Evolutionary conservation across 2,329 filamentous ascomycete genomes (phyloP), one percentile per base, ranked within the genome.

Genomic region (Calonectria montana): DNA sequence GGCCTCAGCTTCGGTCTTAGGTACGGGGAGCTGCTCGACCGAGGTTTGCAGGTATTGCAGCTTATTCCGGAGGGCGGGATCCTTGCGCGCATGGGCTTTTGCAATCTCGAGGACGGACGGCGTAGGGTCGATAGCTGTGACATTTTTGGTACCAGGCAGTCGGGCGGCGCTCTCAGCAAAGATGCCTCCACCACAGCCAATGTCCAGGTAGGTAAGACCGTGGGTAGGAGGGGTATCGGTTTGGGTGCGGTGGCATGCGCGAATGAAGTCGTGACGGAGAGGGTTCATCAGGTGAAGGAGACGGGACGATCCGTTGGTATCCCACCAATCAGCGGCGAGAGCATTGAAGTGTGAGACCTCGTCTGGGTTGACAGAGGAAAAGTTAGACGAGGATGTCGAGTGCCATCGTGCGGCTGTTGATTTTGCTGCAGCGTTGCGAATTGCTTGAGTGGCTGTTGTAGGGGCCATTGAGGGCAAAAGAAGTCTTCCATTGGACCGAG

Each of bases 261-360:
- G 88, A 82, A 98, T 97, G 85, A 98, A 98, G 84, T 95, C 92
- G 86, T 98, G 96, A 39, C 97, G 95, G 55, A 98, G 91, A 2
- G 97, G 97, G 85, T 99, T 98, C 96, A 99, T 98, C 76, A 98
- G 92, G 84, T 99, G 97, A 2, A 99, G 91, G 70, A 98, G 91
- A 45, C 96, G 92, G 4, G 95, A 98, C 8, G 96, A 93, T 64
- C 97, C 97, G 81, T 98, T 92, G 1, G 96, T 94, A 84, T 98
- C 96, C 97, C 97, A 99, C 97, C 97, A 99, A 79, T 93, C 93
- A 76, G 94, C 94, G 75, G 97, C 97, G 80, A 99, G 94, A 74
- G 92, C 91, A 80, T 95, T 95, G 90, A 99, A 99, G 87, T 99
- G 97, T 21, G 94, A 94, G 75, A 99, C 91, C 86, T 99, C 96